Evolutionary conservation across 116 monocot species (phyloP).

Genomic region (Zostera marina): DNA sequence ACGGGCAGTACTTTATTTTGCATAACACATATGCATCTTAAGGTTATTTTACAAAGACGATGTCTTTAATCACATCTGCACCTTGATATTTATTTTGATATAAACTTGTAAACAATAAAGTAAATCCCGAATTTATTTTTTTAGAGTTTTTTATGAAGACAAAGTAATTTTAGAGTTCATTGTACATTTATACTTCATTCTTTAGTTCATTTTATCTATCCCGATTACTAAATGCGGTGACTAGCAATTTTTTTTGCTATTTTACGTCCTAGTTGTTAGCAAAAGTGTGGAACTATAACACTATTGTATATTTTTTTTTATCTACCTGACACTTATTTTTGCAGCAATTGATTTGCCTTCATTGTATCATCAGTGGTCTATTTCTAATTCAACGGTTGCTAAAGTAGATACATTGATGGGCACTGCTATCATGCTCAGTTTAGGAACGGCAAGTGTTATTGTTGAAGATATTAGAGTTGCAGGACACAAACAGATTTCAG

Average conservation of each 20-base stretch:
- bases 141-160: no score
- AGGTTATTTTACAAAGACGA: no score
- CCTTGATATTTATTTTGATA: no score
- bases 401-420: slow-evolving; percentile 47
- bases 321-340: neutral
- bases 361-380: slow-evolving; percentile 59
- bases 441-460: slow-evolving; percentile 54
- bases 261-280: neutral
- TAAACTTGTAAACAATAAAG: no score
- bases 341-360: slow-evolving; percentile 62
- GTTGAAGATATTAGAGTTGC: slow-evolving; percentile 84
- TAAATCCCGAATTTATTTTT: no score
- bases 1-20: no score
- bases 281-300: neutral
- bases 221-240: no score
- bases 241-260: neutral
- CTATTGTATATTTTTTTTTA: neutral
- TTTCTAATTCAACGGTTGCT: slow-evolving; percentile 53
- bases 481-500: slow-evolving; percentile 72
- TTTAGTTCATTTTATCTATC: no score
- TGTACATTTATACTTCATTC: no score
- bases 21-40: no score
- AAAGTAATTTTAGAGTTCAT: no score
- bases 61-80: no score
- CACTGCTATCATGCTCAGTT: slow-evolving; percentile 26